Conservation (phyloP, 495 filamentous ascomycete genomes). For the Schizothecium vesticola region DNA sequence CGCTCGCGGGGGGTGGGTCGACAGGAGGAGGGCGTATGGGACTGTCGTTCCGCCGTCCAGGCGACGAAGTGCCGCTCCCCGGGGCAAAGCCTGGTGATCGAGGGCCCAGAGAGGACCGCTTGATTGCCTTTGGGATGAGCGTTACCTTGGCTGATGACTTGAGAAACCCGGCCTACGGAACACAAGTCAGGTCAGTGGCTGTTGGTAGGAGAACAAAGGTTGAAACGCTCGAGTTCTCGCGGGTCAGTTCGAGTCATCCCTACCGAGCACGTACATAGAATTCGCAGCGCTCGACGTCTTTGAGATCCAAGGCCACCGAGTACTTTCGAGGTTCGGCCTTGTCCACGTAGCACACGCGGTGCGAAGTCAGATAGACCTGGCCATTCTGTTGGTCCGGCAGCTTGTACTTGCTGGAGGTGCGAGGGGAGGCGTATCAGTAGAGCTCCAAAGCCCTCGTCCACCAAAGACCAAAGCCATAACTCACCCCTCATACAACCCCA, state of each 20-base stretch:
- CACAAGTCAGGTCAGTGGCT: background rate
- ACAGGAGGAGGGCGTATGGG: conserved; percentile 45
- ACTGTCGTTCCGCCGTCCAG: conserved; percentile 45
- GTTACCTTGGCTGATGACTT: conserved; percentile 95
- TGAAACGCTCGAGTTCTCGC: background rate
- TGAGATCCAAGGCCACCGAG: conserved; percentile 80
- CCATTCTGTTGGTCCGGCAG: conserved; percentile 91
- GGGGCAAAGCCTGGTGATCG: conserved; percentile 34
- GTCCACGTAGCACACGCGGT: conserved; percentile 92
- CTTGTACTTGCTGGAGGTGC: conserved; percentile 72
- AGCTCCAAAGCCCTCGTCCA: background rate
- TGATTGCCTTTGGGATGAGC: conserved; percentile 67
- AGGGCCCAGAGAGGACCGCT: conserved; percentile 48
- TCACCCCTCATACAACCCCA: conserved; percentile 96
- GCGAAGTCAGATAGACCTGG: conserved; percentile 91
- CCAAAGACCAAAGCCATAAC: conserved; percentile 18
- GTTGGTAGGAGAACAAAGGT: conserved; percentile 17
- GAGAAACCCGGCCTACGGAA: conserved; percentile 75
- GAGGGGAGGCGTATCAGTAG: conserved; percentile 13
- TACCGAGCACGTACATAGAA: conserved; percentile 61
- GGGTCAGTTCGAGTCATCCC: background rate
- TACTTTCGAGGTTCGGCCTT: conserved; percentile 79
- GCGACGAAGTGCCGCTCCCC: conserved; percentile 36
- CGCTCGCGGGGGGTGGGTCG: conserved; percentile 44
- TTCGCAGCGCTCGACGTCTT: conserved; percentile 84